Base-by-base conservation (phyloP, 1,284 basidiomycete species). In the Pyrrhoderma noxium region DNA sequence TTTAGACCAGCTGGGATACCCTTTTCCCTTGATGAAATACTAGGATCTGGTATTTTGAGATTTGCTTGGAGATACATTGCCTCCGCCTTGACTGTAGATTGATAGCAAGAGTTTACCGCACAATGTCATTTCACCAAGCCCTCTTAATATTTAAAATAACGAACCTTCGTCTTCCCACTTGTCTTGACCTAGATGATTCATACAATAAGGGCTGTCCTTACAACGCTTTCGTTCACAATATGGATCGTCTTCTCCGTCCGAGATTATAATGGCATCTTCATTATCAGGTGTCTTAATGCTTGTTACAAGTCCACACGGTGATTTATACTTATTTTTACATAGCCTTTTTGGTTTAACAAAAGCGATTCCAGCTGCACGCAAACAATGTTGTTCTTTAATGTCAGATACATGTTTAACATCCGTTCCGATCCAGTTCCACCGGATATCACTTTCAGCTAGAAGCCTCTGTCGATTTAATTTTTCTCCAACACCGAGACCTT, bases 181-280 rank as follows among this genome's bases (percentile, higher is more conserved):
- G 22, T 84, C 80, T 58, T 89, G 86, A 4, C 89, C 90, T 23
- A 95, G 67, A 66, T 90, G 81, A 63, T 93, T 94, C 56, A 92
- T 69, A 64, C 93, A 95, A 52, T 82, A 79, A 4, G 89, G 87
- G 61, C 89, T 90, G 46, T 65, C 67, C 60, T 75, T 82, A 66
- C 93, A 96, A 3, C 56, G 48, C 54, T 79, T 86, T 57, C 74
- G 76, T 46, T 66, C 73, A 62, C 92, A 94, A 14, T 61, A 58
- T 1, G 66, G 63, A 40, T 63, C 51, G n/a, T 57, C 65, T 31
- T 85, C 82, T 46, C 84, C 79, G 47, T 86, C 85, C 1, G 82
- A 81, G 37, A 87, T 72, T 19, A 85, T 70, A 47, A 87, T 82
- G 39, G 85, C 65, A 60, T 85, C 84, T 57, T 76, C 76, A 14